A percentile compares a stretch with the other conserved stretches of the same genome.
Conservation (phyloP, 2,329 filamentous ascomycete genomes). For the Rutstroemia sp. region DNA sequence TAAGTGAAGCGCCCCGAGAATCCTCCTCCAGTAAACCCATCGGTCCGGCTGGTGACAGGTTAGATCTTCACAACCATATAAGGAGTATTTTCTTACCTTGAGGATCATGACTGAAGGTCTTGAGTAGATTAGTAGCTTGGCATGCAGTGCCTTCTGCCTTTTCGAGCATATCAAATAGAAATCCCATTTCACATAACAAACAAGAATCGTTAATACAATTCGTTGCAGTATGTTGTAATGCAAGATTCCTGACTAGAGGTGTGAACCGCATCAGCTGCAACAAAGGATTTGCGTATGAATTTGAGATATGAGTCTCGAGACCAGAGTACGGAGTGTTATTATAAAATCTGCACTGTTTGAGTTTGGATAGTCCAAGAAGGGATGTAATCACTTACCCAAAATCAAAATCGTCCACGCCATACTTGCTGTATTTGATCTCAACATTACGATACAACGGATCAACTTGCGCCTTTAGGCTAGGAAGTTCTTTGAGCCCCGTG, state of each 20-base stretch:
- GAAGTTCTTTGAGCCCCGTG: conserved; percentile 61
- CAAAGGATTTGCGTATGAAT: conserved; percentile 91
- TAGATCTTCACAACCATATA: conserved; percentile 11
- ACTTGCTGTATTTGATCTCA: conserved; percentile 98
- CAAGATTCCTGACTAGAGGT: conserved; percentile 77
- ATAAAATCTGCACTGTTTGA: conserved; percentile 59
- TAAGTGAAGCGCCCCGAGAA: conserved; percentile 62
- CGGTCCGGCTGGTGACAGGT: conserved; percentile 49
- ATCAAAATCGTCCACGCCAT: conserved; percentile 98
- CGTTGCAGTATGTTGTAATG: conserved; percentile 81
- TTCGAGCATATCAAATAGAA: conserved; percentile 95
- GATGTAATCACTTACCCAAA: conserved; percentile 59
- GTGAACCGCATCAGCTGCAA: conserved; percentile 90
- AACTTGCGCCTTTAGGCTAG: conserved; percentile 72
- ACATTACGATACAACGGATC: conserved; percentile 87
- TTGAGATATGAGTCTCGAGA: conserved; percentile 90
- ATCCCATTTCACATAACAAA: conserved; percentile 88
- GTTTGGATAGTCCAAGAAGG: conserved; percentile 8
- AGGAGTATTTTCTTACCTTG: conserved; percentile 46
- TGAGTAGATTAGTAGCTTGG: conserved; percentile 90
- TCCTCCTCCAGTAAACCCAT: conserved; percentile 83
- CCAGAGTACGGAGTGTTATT: conserved; percentile 90
- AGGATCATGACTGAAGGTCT: conserved; percentile 76
- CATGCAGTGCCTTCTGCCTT: conserved; percentile 92
- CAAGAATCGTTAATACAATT: conserved; percentile 77